Percentiles rank a stretch among this genome's conserved stretches.
Conservation (phyloP, 495 filamentous ascomycete genomes). For the Pyrenopolyporus hunteri region DNA sequence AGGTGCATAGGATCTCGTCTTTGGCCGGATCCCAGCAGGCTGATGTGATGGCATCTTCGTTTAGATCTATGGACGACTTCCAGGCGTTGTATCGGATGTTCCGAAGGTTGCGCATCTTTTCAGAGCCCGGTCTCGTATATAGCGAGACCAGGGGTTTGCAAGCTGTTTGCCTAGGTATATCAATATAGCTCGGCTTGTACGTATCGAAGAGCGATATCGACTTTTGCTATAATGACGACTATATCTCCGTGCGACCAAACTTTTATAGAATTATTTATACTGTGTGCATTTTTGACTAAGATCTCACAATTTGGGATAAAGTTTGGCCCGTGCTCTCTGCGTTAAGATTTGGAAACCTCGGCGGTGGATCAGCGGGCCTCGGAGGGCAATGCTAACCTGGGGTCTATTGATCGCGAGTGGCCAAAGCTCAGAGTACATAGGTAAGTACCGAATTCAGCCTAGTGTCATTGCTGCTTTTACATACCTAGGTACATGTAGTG, state of each 20-base stretch:
- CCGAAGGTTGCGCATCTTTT: conserved; percentile 78
- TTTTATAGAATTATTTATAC: conserved; percentile 17
- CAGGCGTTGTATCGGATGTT: conserved; percentile 69
- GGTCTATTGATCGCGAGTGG: no score
- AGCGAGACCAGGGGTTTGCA: conserved; percentile 2
- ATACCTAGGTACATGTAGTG: not conserved
- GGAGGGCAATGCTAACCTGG: conserved; percentile 8
- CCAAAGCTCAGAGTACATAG: conserved; percentile 28
- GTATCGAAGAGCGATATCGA: conserved; percentile 13
- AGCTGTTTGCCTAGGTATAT: not conserved
- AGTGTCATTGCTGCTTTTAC: not conserved
- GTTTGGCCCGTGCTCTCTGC: conserved; percentile 11
- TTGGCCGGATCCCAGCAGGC: conserved; percentile 76
- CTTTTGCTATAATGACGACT: conserved; percentile 22
- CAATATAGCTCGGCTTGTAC: not conserved
- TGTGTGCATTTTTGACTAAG: conserved; percentile 6
- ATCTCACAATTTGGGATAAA: conserved; percentile 1
- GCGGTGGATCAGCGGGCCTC: conserved; percentile 23
- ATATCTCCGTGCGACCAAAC: conserved; percentile 25
- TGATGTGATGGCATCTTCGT: conserved; percentile 61
- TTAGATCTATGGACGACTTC: conserved; percentile 52
- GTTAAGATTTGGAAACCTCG: conserved; percentile 12
- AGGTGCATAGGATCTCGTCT: conserved; percentile 74
- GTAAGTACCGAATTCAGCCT: conserved; percentile 4
- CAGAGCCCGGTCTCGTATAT: not conserved